Percentiles rank a stretch among this genome's conserved stretches.
Evolutionary conservation across 2,329 filamentous ascomycete species (phyloP).

Genomic region (Dactylellina leptospora): DNA sequence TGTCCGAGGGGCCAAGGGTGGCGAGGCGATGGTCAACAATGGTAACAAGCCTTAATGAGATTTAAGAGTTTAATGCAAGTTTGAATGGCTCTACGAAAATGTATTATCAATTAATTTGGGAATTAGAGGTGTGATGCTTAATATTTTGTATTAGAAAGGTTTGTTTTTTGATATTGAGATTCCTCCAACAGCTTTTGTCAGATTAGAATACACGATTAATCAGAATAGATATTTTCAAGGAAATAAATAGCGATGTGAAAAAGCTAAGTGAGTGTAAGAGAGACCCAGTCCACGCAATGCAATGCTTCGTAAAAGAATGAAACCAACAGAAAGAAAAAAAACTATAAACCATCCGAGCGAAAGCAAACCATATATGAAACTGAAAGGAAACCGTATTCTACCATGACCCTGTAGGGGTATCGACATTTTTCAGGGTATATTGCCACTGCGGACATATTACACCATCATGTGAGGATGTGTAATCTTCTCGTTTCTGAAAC

Average conservation of each 20-base stretch:
- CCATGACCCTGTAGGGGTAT: background rate
- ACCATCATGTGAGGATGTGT: slow-evolving; percentile 26
- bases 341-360: slow-evolving; percentile 14
- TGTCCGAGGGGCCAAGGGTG: slow-evolving; percentile 5
- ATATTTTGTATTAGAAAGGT: background rate
- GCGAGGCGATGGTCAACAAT: slow-evolving; percentile 23
- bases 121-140: no score
- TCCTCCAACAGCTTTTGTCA: slow-evolving; percentile 15
- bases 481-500: slow-evolving; percentile 40
- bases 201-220: slow-evolving; percentile 13
- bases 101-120: background rate
- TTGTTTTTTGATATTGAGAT: background rate
- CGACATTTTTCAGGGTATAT: no score
- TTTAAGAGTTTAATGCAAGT: no score
- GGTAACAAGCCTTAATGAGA: no score
- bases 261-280: slow-evolving; percentile 34
- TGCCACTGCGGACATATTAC: slow-evolving; percentile 1
- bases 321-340: slow-evolving; percentile 32
- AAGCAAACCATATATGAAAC: slow-evolving; percentile 15
- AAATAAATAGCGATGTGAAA: slow-evolving; percentile 18
- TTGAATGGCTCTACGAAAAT: background rate
- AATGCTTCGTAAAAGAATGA: slow-evolving; percentile 44
- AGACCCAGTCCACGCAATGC: slow-evolving; percentile 53
- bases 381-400: slow-evolving; percentile 8
- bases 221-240: slow-evolving; percentile 18